These are phyloP conservation scores for Bipolaris sorokiniana DNA, from an alignment of 2,329 filamentous ascomycete species.

Conservation along the genomic window DNA sequence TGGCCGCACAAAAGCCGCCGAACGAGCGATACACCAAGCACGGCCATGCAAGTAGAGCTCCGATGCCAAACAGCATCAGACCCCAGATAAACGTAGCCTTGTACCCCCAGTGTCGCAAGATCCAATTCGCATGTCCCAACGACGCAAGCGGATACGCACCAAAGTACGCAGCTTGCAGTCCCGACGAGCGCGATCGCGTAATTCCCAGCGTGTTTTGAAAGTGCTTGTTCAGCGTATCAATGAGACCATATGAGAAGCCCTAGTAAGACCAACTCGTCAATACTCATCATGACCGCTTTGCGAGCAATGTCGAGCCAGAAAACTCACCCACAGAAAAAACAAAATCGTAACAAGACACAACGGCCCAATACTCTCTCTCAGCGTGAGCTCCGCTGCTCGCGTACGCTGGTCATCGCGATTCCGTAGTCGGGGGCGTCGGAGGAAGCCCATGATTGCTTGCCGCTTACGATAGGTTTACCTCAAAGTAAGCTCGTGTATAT, in stretches of 20 bases:
- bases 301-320: no score
- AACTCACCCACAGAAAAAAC: conserved; percentile 66
- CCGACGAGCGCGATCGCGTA: conserved; percentile 52
- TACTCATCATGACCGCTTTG: no score
- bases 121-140: conserved; percentile 57
- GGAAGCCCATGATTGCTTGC: conserved; percentile 35
- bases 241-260: conserved; percentile 63
- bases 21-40: conserved; percentile 62
- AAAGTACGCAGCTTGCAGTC: conserved; percentile 58
- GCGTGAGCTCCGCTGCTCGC: conserved; percentile 65
- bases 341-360: conserved; percentile 69
- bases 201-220: conserved; percentile 55
- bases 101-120: conserved; percentile 58
- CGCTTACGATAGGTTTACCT: not conserved
- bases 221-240: conserved; percentile 61
- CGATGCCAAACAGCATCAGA: conserved; percentile 61
- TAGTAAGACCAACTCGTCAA: conserved; percentile 11
- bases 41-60: conserved; percentile 65
- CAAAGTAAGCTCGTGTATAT: not conserved
- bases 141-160: conserved; percentile 58
- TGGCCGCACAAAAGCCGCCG: conserved; percentile 65
- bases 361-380: conserved; percentile 70
- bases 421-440: conserved; percentile 39
- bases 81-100: conserved; percentile 58
- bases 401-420: conserved; percentile 54